Conservation (phyloP, 768 basidiomycete species). For the Phylloporus sp. region DNA sequence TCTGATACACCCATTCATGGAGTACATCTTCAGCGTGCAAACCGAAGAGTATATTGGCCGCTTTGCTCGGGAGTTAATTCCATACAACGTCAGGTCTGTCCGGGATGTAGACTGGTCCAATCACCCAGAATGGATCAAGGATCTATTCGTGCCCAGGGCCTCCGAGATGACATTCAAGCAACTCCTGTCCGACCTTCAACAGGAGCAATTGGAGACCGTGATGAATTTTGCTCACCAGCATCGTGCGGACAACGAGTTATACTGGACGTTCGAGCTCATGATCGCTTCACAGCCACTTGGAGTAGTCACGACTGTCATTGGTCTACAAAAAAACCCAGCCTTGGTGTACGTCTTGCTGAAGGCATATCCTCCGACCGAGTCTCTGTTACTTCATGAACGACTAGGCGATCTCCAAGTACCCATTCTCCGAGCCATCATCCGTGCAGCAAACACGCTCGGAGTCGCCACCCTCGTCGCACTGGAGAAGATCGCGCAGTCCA, state of each 20-base stretch:
- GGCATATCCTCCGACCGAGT: constrained; percentile 42
- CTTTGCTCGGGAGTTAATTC: constrained; percentile 39
- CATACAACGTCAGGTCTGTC: constrained; percentile 42
- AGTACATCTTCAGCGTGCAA: constrained; percentile 34
- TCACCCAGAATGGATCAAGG: constrained; percentile 31
- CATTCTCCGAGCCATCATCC: constrained; percentile 47
- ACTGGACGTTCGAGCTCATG: constrained; percentile 45
- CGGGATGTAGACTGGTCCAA: constrained; percentile 39
- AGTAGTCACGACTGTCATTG: constrained; percentile 31
- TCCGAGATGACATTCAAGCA: constrained; percentile 17
- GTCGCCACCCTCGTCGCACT: constrained; percentile 57
- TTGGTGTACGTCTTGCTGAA: constrained; percentile 55
- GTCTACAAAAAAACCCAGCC: constrained; percentile 50
- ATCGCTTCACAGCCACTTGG: constrained; percentile 28
- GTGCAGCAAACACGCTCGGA: constrained; percentile 50
- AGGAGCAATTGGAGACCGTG: constrained; percentile 16
- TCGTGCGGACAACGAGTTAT: constrained; percentile 53
- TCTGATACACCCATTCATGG: neutral
- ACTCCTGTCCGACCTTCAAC: constrained; percentile 20
- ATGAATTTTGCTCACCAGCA: constrained; percentile 35
- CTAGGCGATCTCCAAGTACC: constrained; percentile 20
- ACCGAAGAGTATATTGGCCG: constrained; percentile 47
- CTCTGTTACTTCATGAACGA: constrained; percentile 31
- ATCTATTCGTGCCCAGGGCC: constrained; percentile 28
- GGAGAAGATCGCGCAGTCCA: constrained; percentile 48